These are phyloP conservation scores for Pleurotus tuber-regium DNA, from an alignment of 768 basidiomycete species.

Conservation along the genomic window DNA sequence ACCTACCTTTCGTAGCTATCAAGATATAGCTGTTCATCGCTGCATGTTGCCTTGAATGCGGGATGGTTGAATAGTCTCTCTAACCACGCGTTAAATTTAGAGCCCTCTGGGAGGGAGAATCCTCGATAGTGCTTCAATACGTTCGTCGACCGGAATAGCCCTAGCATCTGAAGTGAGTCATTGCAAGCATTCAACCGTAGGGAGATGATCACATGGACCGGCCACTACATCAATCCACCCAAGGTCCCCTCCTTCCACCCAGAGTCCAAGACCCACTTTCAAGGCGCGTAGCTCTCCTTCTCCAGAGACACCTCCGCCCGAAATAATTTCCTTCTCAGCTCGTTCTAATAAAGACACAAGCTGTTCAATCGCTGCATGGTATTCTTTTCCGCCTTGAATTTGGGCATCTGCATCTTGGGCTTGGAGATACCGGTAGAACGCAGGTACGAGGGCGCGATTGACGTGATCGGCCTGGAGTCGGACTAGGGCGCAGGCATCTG, in stretches of 20 bases:
- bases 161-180: conserved; percentile 30
- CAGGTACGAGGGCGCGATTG: conserved; percentile 60
- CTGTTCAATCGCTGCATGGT: conserved; percentile 45
- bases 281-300: conserved; percentile 37
- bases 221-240: conserved; percentile 68
- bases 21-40: conserved; percentile 61
- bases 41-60: conserved; percentile 65
- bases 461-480: conserved; percentile 69
- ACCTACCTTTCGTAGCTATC: conserved; percentile 70
- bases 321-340: conserved; percentile 45
- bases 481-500: conserved; percentile 66
- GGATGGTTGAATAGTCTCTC: conserved; percentile 55
- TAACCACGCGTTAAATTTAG: conserved; percentile 52
- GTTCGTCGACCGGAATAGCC: conserved; percentile 65
- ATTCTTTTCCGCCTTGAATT: conserved; percentile 50
- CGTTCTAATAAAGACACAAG: conserved; percentile 57
- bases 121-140: conserved; percentile 68
- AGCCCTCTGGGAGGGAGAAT: conserved; percentile 51
- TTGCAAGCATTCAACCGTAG: conserved; percentile 4
- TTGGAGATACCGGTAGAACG: conserved; percentile 75
- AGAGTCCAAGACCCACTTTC: conserved; percentile 50
- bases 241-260: conserved; percentile 55
- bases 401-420: conserved; percentile 59
- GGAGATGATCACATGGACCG: conserved; percentile 55
- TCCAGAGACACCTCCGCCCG: conserved; percentile 34